Percentiles rank a stretch among this genome's conserved stretches.
These are phyloP conservation scores for Metschnikowia vanudenii DNA, from an alignment of 805 yeast species.

Conservation along the genomic window DNA sequence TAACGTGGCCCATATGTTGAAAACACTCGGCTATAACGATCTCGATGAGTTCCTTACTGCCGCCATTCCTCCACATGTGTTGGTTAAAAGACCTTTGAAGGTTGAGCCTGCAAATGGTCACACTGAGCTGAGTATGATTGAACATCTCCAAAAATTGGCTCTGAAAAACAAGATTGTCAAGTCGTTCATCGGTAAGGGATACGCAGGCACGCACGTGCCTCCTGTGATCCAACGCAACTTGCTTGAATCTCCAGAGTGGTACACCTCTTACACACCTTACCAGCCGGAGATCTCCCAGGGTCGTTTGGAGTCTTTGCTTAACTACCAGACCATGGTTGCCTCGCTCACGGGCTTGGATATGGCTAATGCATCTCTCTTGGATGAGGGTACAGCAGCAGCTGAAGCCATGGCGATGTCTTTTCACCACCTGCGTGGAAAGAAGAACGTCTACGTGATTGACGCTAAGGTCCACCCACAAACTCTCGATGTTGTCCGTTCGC, in stretches of 20 bases:
- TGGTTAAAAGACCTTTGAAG: slow-evolving; percentile 63
- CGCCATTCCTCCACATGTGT: slow-evolving; percentile 76
- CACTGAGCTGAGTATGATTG: slow-evolving; percentile 78
- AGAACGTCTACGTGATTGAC: slow-evolving; percentile 68
- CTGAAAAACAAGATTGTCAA: slow-evolving; percentile 67
- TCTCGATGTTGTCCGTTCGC: slow-evolving; percentile 67
- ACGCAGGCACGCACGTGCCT: slow-evolving; percentile 86
- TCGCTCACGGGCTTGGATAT: slow-evolving; percentile 93
- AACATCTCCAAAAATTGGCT: slow-evolving; percentile 67
- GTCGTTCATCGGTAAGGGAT: slow-evolving; percentile 91
- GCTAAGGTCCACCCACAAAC: slow-evolving; percentile 82
- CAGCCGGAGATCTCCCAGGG: slow-evolving; percentile 99
- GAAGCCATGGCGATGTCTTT: slow-evolving; percentile 91
- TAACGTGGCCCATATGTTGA: slow-evolving; percentile 66
- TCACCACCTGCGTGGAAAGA: slow-evolving; percentile 66
- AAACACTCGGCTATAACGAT: slow-evolving; percentile 60
- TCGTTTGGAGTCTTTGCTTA: slow-evolving; percentile 82
- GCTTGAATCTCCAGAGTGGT: slow-evolving; percentile 96
- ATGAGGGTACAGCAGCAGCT: slow-evolving; percentile 97
- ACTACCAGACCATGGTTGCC: slow-evolving; percentile 87
- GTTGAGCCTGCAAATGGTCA: slow-evolving; percentile 72
- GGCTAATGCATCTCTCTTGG: slow-evolving; percentile 91
- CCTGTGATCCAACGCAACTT: slow-evolving; percentile 91
- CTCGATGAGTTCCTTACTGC: slow-evolving; percentile 66
- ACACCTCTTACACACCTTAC: slow-evolving; percentile 97